These are phyloP conservation scores for Arabidopsis thaliana DNA, from an alignment of 345 rosid genomes.

Conservation along the genomic window TAIR10.1 NC_003074.8:8295001-8295500, in stretches of 20 bases:
- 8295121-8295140: neutral
- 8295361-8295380: neutral
- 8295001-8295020: neutral
- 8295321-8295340: neutral
- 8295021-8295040: neutral
- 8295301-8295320: neutral
- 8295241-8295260: constrained; percentile 24
- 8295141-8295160: neutral
- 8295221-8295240: constrained; percentile 29
- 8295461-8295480: constrained; percentile 43
- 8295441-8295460: constrained; percentile 25
- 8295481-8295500: neutral
- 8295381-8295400: neutral
- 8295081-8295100: neutral
- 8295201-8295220: constrained; percentile 16
- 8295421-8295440: neutral
- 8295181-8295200: neutral
- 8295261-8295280: constrained; percentile 11
- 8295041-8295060: neutral
- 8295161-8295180: neutral
- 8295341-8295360: neutral
- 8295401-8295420: constrained; percentile 7
- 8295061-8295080: neutral
- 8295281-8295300: neutral
- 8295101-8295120: neutral